Base-by-base conservation (phyloP, 1,284 basidiomycete species). In the Marasmius fiardii region DNA sequence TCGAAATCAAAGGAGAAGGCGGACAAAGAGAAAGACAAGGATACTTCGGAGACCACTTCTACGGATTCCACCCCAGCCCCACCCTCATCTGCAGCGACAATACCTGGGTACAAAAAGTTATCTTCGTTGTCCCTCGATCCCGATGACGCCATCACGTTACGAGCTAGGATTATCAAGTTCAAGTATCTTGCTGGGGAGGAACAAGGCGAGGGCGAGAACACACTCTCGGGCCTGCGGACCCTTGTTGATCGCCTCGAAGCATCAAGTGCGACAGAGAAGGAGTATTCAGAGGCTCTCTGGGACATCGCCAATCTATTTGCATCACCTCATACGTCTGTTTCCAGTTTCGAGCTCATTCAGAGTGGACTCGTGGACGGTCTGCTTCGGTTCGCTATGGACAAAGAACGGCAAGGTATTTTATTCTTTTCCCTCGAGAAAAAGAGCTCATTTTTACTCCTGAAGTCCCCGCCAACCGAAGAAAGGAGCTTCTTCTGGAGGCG, bases 301-400 rank as follows among this genome's bases (percentile, higher is more conserved):
- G 85, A 88, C 59, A 77, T 98, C 20, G 90, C 92, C 0, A 78
- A 80, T 14, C 78, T 95, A 44, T 96, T 99, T 68, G 76, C 86
- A 1, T 86, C 86, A n/a, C 79, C 82, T 31, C 80, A 85, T 63
- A 82, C 80, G 3, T 90, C 93, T 10, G 85, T 98, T 11, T 98
- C 95, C 0, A 97, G 95, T 71, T 99, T 98, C 63, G 97, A 99
- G 74, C 73, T 99, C 41, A 75, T 98, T 54, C 91, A 97, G 65
- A 96, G 93, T 65, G 96, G 95, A 2, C 81, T 98, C 1, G 89
- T 98, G 1, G 94, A 97, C 61, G 88, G 87, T 2, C 70, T 99
- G 43, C 80, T 98, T 53, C 81, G 83, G 47, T 95, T 94, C 71
- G 85, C 93, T 4, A 91, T 90, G 2, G 85, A 87, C 58, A 74